Conservation (phyloP, 257 asterid genomes). For the Plantago major region DNA sequence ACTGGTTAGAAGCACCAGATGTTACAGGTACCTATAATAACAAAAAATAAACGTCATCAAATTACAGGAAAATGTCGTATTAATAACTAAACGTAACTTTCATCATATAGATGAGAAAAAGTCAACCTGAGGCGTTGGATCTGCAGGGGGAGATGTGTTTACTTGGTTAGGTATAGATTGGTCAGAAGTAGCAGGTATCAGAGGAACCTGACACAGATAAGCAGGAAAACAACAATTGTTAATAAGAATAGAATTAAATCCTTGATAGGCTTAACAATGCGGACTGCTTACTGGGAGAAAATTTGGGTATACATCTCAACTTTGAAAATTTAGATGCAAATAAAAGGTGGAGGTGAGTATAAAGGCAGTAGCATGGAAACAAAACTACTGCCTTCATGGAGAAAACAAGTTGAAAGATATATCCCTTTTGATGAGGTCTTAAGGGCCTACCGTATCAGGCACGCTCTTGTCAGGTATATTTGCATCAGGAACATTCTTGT, state of each 20-base stretch:
- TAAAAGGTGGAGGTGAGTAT: background rate
- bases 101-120: background rate
- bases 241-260: background rate
- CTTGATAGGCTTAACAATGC: too few relatives aligned
- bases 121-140: conserved; percentile 16
- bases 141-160: background rate
- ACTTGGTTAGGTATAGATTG: conserved; percentile 12
- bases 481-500: conserved; percentile 17
- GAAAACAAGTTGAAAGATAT: background rate
- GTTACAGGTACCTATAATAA: conserved; percentile 3
- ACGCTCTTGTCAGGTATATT: background rate
- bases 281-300: too few relatives aligned
- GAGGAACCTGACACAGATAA: conserved; percentile 17
- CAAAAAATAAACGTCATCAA: background rate
- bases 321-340: background rate
- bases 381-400: background rate
- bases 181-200: conserved; percentile 9
- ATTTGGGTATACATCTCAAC: background rate
- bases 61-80: background rate
- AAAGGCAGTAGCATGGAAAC: background rate
- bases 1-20: conserved; percentile 1
- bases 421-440: background rate
- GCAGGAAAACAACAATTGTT: background rate
- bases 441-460: conserved; percentile 20
- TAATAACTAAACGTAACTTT: background rate